Evolutionary conservation across 2,329 filamentous ascomycete species (phyloP), one percentile per base, ranked within the genome.

Genomic region (Pyrenophora teres): DNA sequence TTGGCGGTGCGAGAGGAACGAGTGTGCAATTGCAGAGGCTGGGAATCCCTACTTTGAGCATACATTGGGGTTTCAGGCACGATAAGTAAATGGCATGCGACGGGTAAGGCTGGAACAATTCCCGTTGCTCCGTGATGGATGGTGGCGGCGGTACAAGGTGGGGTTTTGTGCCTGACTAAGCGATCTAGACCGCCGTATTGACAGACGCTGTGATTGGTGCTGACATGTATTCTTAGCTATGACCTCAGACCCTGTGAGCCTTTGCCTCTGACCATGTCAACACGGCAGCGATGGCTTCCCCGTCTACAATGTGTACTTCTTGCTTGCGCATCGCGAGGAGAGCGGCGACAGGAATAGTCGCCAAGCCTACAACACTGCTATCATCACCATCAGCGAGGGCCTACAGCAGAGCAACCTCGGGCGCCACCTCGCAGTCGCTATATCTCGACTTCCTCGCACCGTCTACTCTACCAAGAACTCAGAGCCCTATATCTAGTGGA

Each of bases 401-500:
- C 25, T 71, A 64, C 54, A 64, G 44, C 50, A 63, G 45, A 33
- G 38, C 59, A 30, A 25, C 49, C 18, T 42, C 56, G 32, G 36
- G 62, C 57, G 61, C 68, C 60, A 62, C 65, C 21, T 33, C 57
- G 8, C 63, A 39, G 18, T 56, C 64, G 16, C 46, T 67, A 7
- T 66, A 64, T 40, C 69, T 69, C 55, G 63, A 72, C 50, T 71
- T 72, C 53, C 67, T 72, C 30, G 61, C 64, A 9, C 69, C 69
- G 2, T 63, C 62, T 21, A 41, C 50, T 16, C 25, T 45, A 9
- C 44, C 39, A 2, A 36, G 8, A 19, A 6, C 45, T 30, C 19
- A 38, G 31, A 40, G 33, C 9, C 33, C 33, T 15, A 19, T 33
- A 1, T 19, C 39, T 13, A 9, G 16, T 33, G 30, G 31, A 21